A percentile compares a stretch with the other conserved stretches of the same genome.
Conservation (phyloP, 441 rosid species). For the Omphalea diandra region DNA sequence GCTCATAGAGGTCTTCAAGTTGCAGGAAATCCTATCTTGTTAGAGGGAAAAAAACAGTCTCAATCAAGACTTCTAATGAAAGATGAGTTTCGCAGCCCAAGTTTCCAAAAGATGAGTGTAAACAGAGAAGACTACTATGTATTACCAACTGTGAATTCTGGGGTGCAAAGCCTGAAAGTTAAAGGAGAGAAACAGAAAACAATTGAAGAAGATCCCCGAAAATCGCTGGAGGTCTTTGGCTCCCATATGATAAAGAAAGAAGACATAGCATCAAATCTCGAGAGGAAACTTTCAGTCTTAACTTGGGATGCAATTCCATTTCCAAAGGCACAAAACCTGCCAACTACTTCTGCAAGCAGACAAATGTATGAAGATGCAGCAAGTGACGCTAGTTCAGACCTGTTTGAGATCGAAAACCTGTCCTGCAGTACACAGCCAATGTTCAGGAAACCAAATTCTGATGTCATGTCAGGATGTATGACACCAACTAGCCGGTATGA, state of each 20-base stretch:
- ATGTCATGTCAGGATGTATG: conserved; percentile 37
- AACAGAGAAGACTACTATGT: conserved; percentile 34
- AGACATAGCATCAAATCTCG: conserved; percentile 56
- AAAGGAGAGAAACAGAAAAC: conserved; percentile 18
- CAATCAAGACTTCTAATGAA: conserved; percentile 27
- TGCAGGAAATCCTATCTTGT: conserved; percentile 24
- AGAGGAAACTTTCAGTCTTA: conserved; percentile 70
- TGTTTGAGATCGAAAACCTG: conserved; percentile 81
- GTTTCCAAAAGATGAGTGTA: conserved; percentile 23
- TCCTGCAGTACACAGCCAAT: conserved; percentile 34
- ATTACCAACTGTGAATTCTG: conserved; percentile 33
- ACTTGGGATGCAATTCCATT: conserved; percentile 91
- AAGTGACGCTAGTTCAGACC: conserved; percentile 84
- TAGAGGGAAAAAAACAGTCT: conserved; percentile 43
- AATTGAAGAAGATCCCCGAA: conserved; percentile 35
- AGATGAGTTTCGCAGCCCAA: conserved; percentile 29
- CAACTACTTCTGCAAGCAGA: conserved; percentile 35
- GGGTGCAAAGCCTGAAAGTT: conserved; percentile 17
- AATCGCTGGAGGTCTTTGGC: conserved; percentile 52
- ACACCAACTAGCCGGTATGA: conserved; percentile 35
- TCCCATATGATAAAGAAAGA: conserved; percentile 39
- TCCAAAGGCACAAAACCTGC: conserved; percentile 40
- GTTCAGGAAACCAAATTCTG: conserved; percentile 33
- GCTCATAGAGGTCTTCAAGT: conserved; percentile 23
- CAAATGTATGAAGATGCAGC: conserved; percentile 46